Base-by-base conservation (phyloP, 495 filamentous ascomycete genomes). In the Aspergillus bridgeri region DNA sequence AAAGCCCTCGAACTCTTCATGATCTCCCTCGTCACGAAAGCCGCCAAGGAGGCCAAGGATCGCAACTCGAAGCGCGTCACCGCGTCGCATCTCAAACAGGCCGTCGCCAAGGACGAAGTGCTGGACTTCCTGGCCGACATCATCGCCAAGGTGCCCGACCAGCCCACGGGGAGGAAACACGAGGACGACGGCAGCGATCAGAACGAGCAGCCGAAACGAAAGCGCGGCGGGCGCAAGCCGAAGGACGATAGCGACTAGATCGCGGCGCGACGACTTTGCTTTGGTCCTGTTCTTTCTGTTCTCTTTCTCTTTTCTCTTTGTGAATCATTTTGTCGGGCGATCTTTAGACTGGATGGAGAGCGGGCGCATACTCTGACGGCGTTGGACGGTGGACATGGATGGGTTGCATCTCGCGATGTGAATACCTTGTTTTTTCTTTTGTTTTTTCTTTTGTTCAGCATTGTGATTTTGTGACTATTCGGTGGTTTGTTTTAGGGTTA, bases 1-100 rank as follows among this genome's bases (percentile, higher is more conserved):
- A 97, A 98, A 75, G 94, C 94, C 21, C 78, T 98, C 3, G 94
- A 98, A 75, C 81, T 98, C 18, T 98, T 98, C 70, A 98, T 98
- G 92, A 92, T 97, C 61, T 84, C 85, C 33, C 81, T 99, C 48
- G 92, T 96, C 48, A 88, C 86, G 29, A 91, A 91, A 72, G 88
- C 92, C 45, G 89, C 92, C 21, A 82, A 87, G 33, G 87, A 92
- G 65, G 93, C 93, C 48, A 86, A 84, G 47, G 84, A 86, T 54
- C 88, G 87, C 62, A 87, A 85, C 64, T 91, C 88, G 3, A 96
- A 96, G 74, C 87, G 92, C 59, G 89, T 98, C 62, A 92, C 89
- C 6, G 89, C 91, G 1, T 83, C 83, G 27, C 95, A 98, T 78
- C 78, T 98, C 45, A 98, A 98, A 74, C 85, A 90, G 57, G 92